Base-by-base conservation (phyloP, 176 grass and related monocot genomes). In the Juncus inflexus region DNA sequence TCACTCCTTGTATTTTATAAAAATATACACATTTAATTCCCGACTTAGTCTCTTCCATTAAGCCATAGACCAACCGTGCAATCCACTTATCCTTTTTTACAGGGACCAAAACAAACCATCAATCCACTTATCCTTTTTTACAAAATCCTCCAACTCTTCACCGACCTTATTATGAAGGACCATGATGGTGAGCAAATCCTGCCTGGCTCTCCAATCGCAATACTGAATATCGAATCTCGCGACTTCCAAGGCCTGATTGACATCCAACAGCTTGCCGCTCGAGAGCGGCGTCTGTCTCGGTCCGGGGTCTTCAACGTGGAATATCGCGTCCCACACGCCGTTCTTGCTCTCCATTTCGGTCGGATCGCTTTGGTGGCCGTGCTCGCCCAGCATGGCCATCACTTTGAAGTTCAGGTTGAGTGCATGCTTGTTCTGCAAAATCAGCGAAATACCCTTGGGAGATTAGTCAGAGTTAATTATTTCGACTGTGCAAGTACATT, bases 171-270 rank as follows among this genome's bases (percentile, higher is more conserved):
- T 75, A 66, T 99, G 94, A 40, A 99, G 94, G 50, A 86, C 71
- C 88, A 99, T 86, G 72, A 99, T 99, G 16, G 79, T 82, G 13
- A 99, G 78, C 52, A 99, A 82, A 76, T 99, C 94, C 61, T 90
- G 88, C 0, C 94, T 82, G 1, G 89, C 94, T 54, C 85, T 83
- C 89, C 89, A 99, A 65, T 99, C 89, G 15, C 94, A 99, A 58
- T 99, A 99, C 64, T 90, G 89, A n/a, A 99, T 92, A 62, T 99
- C 94, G 54, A 92, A 86, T 38, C 89, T 77, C 64, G 84, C 94
- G 52, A 92, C 89, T 73, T 99, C 80, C n/a, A 92, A 78, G 49
- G 94, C 94, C 43, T 92, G 89, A 61, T 92, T 89, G 19, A 89
- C 80, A 64, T 99, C 94, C 77, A 90, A 9, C 53, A 90, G 75